Conservation (phyloP, 768 basidiomycete species). For the Mycena haematopus region DNA sequence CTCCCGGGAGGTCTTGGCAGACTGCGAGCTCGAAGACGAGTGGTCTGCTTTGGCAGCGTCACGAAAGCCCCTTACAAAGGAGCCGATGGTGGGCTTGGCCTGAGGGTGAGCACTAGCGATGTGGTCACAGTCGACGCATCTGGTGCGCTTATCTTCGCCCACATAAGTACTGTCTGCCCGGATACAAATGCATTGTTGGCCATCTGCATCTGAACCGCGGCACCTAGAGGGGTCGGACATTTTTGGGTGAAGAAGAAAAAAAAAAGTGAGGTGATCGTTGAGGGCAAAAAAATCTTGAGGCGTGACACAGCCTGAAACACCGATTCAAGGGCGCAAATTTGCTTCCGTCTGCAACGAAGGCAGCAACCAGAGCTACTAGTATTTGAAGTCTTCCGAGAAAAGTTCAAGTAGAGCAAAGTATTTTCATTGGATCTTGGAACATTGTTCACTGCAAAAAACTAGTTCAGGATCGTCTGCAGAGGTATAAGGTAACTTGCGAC, state of each 20-base stretch:
- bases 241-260: not conserved
- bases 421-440: not conserved
- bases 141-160: not conserved
- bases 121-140: constrained; percentile 7
- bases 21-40: not conserved
- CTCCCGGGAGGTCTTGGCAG: constrained; percentile 5
- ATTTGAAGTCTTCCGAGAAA: not conserved
- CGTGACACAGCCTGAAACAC: not conserved
- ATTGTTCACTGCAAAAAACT: not conserved
- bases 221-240: constrained; percentile 17
- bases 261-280: not conserved
- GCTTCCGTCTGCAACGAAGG: not conserved
- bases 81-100: not conserved
- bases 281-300: not conserved
- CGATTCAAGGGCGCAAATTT: not conserved
- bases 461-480: not conserved
- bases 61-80: not conserved
- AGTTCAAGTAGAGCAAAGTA: not conserved
- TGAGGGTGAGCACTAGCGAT: constrained; percentile 15
- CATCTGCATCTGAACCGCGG: not conserved
- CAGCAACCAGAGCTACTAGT: not conserved
- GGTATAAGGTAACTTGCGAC: not conserved
- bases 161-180: not conserved
- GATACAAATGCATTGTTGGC: constrained; percentile 15
- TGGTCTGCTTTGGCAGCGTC: not conserved